Base-by-base conservation (phyloP, 768 basidiomycete genomes). In the Termitomyces titanicus region DNA sequence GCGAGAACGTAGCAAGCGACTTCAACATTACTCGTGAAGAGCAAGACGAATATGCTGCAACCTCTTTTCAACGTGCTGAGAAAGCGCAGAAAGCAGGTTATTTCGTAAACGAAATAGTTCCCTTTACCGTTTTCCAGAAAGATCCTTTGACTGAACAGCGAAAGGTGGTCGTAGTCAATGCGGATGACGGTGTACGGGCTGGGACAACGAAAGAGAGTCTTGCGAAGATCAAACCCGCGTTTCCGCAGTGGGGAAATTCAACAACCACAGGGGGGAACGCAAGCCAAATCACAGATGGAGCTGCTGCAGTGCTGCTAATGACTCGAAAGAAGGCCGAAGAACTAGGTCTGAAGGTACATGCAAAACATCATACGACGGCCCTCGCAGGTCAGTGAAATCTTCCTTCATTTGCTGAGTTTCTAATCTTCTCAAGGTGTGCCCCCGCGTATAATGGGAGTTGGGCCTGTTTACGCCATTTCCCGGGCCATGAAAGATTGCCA, bases 371-470 rank as follows among this genome's bases (percentile, higher is more conserved):
- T 54, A 84, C 81, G n/a, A 90, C 89, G 1, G 75, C 81, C 8
- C 79, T 92, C 11, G 74, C 81, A 27, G 90, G 89, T 80, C 58
- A 38, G 75, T 56, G 20, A 35, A 22, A 24, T 31, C 38, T 20
- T 7, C 31, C 9, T 7, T 29, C 13, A 13, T 38, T 29, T 15
- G 10, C 7, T 45, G 8, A 18, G 13, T 31, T 58, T 37, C 10
- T 54, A 9, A 54, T 5, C 39, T 44, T n/a, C 24, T 24, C 18
- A 51, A 83, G 89, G 89, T 51, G 74, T 86, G 13, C 79, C 88
- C 2, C 93, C 93, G 1, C 83, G 91, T 20, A 79, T 94, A 42
- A 94, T 94, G 92, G 91, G 91, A 47, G 78, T 95, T 65, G 94
- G 92, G 1, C 95, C 95, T 3, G 77, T 80, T 0, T 82, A 80